These are phyloP conservation scores for Shiraia bambusicola DNA, from an alignment of 2,329 filamentous ascomycete species.

Conservation along the genomic window DNA sequence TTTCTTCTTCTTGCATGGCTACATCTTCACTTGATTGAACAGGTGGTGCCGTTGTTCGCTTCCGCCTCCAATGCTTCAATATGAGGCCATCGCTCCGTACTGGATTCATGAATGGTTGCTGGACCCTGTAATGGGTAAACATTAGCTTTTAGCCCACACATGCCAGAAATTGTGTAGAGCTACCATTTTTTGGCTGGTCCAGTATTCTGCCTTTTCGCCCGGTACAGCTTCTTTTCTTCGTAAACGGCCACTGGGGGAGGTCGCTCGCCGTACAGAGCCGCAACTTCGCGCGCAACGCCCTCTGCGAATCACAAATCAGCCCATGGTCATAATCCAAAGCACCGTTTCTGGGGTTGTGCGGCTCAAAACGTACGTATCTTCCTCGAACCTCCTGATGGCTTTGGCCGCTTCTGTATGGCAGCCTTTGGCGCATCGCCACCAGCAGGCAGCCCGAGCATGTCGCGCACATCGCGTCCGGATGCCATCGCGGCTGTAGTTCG, in stretches of 20 bases:
- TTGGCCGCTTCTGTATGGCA: conserved; percentile 72
- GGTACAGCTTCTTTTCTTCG: conserved; percentile 44
- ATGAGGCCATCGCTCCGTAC: conserved; percentile 72
- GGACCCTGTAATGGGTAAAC: conserved; percentile 27
- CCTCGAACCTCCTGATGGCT: conserved; percentile 57
- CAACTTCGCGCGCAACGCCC: conserved; percentile 45
- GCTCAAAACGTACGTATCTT: conserved; percentile 51
- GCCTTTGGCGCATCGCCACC: conserved; percentile 45
- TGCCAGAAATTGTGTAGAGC: neutral
- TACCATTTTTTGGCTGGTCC: conserved; percentile 46
- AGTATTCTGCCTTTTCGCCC: conserved; percentile 42
- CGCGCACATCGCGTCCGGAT: conserved; percentile 68
- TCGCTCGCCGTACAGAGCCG: conserved; percentile 45
- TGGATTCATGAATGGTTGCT: conserved; percentile 69
- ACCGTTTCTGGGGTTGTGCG: conserved; percentile 1
- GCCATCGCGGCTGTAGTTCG: conserved; percentile 36
- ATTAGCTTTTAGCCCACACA: conserved; percentile 11
- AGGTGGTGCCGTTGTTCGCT: conserved; percentile 43
- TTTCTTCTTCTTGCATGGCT: conserved; percentile 40
- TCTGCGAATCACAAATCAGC: conserved; percentile 22
- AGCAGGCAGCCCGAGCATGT: conserved; percentile 80
- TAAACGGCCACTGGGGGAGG: conserved; percentile 45
- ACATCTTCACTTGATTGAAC: conserved; percentile 36
- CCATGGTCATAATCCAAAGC: neutral
- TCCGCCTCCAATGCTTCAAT: conserved; percentile 78